Conservation (phyloP, 179 eudicot species). For the Spinacia oleracea region DNA sequence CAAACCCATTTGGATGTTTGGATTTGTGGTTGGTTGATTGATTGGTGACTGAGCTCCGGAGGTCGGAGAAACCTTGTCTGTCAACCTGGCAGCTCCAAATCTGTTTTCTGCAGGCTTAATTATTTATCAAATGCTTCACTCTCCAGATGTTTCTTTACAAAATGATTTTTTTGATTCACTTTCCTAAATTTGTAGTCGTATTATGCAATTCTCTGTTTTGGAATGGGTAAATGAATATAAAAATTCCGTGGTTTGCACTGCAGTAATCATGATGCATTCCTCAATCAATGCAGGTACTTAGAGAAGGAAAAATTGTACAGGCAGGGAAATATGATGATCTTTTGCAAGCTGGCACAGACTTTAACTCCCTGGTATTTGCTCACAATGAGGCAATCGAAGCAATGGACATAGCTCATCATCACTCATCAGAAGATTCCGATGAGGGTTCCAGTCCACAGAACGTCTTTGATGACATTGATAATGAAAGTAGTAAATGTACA, state of each 20-base stretch:
- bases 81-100: background rate
- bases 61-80: background rate
- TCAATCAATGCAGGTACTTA: conserved; percentile 66
- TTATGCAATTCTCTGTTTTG: background rate
- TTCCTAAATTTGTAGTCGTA: background rate
- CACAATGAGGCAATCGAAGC: conserved; percentile 98
- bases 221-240: background rate
- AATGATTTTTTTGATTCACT: background rate
- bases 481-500: conserved; percentile 38
- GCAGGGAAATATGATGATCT: conserved; percentile 96
- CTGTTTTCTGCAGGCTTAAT: background rate
- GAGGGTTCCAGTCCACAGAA: conserved; percentile 44
- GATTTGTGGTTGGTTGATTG: background rate
- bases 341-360: conserved; percentile 93
- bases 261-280: background rate
- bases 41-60: too few species aligned
- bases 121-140: background rate
- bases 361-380: conserved; percentile 74
- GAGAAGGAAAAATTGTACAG: conserved; percentile 86
- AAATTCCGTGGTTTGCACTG: background rate
- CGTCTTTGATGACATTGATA: conserved; percentile 37
- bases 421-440: conserved; percentile 70
- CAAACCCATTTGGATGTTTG: background rate
- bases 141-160: background rate
- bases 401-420: conserved; percentile 69